Conservation (phyloP, 2,329 filamentous ascomycete genomes). For the Talaromyces pinophilus region DNA sequence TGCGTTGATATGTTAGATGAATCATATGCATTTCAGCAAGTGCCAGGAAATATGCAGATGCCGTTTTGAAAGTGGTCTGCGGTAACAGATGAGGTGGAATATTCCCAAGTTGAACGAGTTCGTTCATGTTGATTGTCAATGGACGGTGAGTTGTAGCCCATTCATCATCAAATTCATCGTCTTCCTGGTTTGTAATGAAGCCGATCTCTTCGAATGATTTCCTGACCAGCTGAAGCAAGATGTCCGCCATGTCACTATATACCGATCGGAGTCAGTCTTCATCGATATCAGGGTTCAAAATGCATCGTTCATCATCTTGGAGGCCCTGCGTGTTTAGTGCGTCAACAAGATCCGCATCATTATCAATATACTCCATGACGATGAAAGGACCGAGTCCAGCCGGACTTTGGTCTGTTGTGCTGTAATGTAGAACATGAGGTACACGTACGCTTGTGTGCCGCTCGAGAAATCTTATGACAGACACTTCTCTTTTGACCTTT, state of each 20-base stretch:
- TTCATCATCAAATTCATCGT: constrained; percentile 25
- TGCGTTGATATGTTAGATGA: constrained; percentile 43
- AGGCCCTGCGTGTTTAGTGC: constrained; percentile 32
- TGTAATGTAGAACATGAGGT: constrained; percentile 26
- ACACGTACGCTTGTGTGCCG: constrained; percentile 26
- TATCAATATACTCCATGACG: constrained; percentile 37
- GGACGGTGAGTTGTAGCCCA: constrained; percentile 39
- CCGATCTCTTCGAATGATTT: constrained; percentile 45
- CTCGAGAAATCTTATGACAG: constrained; percentile 26
- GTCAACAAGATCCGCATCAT: constrained; percentile 27
- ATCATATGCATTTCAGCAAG: constrained; percentile 47
- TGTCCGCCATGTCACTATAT: constrained; percentile 46
- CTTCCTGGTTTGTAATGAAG: constrained; percentile 34
- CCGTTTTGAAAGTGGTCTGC: constrained; percentile 29
- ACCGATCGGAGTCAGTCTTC: constrained; percentile 37
- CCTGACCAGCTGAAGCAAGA: constrained; percentile 43
- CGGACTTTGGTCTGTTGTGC: constrained; percentile 23
- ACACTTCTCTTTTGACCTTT: constrained; percentile 28
- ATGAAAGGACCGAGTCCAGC: constrained; percentile 37
- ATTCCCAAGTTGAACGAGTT: background rate
- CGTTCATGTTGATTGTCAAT: constrained; percentile 32
- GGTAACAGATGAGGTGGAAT: background rate
- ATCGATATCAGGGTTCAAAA: constrained; percentile 39
- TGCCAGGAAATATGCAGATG: constrained; percentile 43
- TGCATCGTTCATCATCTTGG: constrained; percentile 28